These are phyloP conservation scores for Phytophthora syringae DNA, from an alignment of 352 stramenopile genomes.

Conservation along the genomic window DNA sequence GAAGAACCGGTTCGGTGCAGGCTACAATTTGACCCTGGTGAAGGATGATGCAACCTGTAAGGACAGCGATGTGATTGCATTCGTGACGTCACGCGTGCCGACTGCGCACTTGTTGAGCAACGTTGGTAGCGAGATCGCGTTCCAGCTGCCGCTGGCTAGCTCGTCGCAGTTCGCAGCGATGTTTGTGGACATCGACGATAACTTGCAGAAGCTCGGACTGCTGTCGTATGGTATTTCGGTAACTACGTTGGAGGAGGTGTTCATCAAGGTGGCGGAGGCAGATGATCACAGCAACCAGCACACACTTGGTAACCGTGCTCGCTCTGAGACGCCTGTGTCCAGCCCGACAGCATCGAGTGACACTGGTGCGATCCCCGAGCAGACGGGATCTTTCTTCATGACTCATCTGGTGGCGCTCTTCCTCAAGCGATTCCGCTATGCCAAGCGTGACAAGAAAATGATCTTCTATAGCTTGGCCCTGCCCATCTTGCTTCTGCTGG, in stretches of 20 bases:
- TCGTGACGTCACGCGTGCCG: slow-evolving; percentile 44
- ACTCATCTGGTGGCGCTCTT: slow-evolving; percentile 56
- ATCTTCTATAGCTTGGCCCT: slow-evolving; percentile 64
- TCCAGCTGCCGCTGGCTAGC: slow-evolving; percentile 64
- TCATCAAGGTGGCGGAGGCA: slow-evolving; percentile 73
- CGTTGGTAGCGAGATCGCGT: slow-evolving; percentile 73
- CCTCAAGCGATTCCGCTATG: slow-evolving; percentile 66
- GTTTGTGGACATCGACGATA: slow-evolving; percentile 63
- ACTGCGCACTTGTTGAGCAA: slow-evolving; percentile 64
- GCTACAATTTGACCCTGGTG: slow-evolving; percentile 75
- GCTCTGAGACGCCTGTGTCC: slow-evolving; percentile 1
- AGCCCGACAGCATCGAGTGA: slow-evolving; percentile 21
- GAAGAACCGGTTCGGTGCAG: slow-evolving; percentile 75
- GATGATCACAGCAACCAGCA: slow-evolving; percentile 48
- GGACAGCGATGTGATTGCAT: slow-evolving; percentile 40
- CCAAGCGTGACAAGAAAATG: slow-evolving; percentile 67
- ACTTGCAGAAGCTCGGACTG: slow-evolving; percentile 45
- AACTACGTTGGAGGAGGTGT: slow-evolving; percentile 83
- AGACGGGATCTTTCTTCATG: slow-evolving; percentile 33
- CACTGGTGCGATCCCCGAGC: slow-evolving; percentile 3
- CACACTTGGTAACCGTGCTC: slow-evolving; percentile 41
- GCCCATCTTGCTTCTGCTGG: slow-evolving; percentile 57
- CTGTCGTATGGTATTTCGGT: slow-evolving; percentile 85
- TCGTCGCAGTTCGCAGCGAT: slow-evolving; percentile 61
- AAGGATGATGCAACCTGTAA: slow-evolving; percentile 51